A percentile compares a stretch with the other conserved stretches of the same genome.
Conservation (phyloP, 1,284 basidiomycete species). For the Wolfiporia cocos region DNA sequence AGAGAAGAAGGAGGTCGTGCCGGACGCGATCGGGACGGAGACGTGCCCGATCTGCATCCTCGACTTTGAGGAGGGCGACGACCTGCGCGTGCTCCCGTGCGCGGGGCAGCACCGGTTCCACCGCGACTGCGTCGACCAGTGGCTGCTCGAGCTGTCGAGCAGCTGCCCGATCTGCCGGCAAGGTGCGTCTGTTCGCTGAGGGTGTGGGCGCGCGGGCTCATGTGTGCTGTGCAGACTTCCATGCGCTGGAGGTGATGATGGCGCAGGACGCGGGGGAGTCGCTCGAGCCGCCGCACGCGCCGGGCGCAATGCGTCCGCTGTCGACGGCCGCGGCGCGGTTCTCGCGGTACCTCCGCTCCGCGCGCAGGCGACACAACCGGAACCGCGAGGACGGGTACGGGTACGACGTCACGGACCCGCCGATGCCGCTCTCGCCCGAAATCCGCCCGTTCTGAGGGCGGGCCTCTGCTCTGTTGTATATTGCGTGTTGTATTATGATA, state of each 20-base stretch:
- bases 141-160: slow-evolving; percentile 85
- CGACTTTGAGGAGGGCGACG: slow-evolving; percentile 90
- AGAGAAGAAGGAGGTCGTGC: slow-evolving; percentile 38
- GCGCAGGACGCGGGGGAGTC: slow-evolving; percentile 25
- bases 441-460: slow-evolving; percentile 6
- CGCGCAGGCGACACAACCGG: slow-evolving; percentile 32
- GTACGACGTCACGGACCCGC: slow-evolving; percentile 25
- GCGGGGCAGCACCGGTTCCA: slow-evolving; percentile 88
- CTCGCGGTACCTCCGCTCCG: slow-evolving; percentile 63
- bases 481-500: too few relatives aligned
- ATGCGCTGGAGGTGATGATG: slow-evolving; percentile 42
- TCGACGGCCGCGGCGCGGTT: slow-evolving; percentile 39
- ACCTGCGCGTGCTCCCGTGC: slow-evolving; percentile 84
- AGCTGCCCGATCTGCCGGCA: slow-evolving; percentile 90
- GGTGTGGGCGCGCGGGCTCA: background rate
- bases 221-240: slow-evolving; percentile 33
- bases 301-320: slow-evolving; percentile 19
- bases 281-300: slow-evolving; percentile 21
- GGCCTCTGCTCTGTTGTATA: too few relatives aligned
- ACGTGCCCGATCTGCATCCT: slow-evolving; percentile 92
- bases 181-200: slow-evolving; percentile 39
- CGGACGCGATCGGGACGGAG: slow-evolving; percentile 68
- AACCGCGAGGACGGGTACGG: slow-evolving; percentile 17
- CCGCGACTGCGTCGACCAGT: slow-evolving; percentile 75
- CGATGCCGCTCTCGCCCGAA: slow-evolving; percentile 20